A percentile compares a stretch with the other conserved stretches of the same genome.
Conservation (phyloP, 306 rosid species). For the Casuarina equisetifolia region DNA sequence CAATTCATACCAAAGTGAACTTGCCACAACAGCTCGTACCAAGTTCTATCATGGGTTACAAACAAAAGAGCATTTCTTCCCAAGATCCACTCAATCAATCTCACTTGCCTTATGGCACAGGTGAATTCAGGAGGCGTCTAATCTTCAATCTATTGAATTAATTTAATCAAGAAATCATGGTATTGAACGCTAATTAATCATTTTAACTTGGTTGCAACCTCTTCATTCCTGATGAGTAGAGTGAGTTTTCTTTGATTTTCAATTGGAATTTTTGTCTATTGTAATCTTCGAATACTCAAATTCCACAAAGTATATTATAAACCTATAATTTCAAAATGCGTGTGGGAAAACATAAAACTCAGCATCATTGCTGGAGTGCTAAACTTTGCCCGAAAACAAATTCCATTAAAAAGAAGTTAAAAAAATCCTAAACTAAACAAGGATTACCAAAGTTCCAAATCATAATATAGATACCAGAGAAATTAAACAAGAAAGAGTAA, state of each 20-base stretch:
- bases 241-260: background rate
- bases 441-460: background rate
- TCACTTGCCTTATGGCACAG: background rate
- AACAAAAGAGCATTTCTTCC: background rate
- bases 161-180: background rate
- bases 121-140: background rate
- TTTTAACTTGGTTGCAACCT: background rate
- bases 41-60: background rate
- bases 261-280: background rate
- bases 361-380: background rate
- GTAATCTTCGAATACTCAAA: background rate
- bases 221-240: background rate
- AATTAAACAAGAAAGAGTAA: background rate
- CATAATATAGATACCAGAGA: background rate
- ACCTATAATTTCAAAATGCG: background rate
- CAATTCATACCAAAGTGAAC: background rate
- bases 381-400: background rate
- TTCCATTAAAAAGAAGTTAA: background rate
- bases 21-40: background rate
- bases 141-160: background rate
- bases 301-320: background rate
- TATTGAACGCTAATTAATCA: background rate
- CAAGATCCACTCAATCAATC: slow-evolving; percentile 4
- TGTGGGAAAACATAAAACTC: slow-evolving; percentile 7
- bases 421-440: slow-evolving; percentile 2